phyloP scores from a whole-genome alignment of 345 rosid genomes.

The Bruguiera gymnorhiza region DNA sequence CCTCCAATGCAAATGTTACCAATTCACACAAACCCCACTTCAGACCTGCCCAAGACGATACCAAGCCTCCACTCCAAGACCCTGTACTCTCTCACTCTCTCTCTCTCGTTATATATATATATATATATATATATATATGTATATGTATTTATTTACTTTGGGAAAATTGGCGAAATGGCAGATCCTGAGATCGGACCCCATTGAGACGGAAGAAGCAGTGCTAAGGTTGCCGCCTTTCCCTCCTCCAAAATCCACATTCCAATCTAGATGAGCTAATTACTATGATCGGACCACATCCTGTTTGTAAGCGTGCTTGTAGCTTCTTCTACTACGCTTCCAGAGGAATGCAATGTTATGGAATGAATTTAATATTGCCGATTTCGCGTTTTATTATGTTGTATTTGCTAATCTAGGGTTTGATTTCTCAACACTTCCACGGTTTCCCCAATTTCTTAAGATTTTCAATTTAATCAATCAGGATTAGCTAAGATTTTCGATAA shows the following conservation, averaged over 20 bases:
- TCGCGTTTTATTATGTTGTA: no score
- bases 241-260: neutral
- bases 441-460: no score
- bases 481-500: no score
- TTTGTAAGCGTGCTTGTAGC: no score
- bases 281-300: no score
- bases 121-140: neutral
- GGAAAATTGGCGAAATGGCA: slow-evolving; percentile 9
- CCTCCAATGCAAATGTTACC: neutral
- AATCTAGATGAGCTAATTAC: no score
- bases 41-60: slow-evolving; percentile 62
- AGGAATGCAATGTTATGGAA: no score
- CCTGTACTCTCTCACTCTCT: slow-evolving; percentile 40
- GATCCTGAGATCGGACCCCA: slow-evolving; percentile 73
- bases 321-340: no score
- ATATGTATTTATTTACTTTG: neutral
- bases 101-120: neutral
- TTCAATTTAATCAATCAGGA: no score
- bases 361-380: no score
- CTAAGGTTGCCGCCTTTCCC: slow-evolving; percentile 58
- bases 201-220: slow-evolving; percentile 73
- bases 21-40: slow-evolving; percentile 50
- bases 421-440: no score
- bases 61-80: slow-evolving; percentile 73
- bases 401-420: no score